phyloP scores from a whole-genome alignment of 768 basidiomycete species.

The Mycena albidolilacea region DNA sequence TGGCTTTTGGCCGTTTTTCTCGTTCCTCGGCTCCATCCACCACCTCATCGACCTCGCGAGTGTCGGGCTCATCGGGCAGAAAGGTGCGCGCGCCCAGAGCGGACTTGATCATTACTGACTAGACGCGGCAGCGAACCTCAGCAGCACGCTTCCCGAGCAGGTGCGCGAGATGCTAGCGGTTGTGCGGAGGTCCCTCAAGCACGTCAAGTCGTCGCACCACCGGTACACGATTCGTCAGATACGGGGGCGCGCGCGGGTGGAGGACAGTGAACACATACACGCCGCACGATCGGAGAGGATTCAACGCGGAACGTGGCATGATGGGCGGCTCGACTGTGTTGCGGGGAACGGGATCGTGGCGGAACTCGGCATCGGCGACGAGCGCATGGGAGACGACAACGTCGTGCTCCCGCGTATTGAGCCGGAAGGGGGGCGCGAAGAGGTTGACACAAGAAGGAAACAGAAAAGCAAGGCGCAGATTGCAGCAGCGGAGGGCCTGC shows the following conservation, averaged over 20 bases:
- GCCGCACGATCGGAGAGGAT: slow-evolving; percentile 56
- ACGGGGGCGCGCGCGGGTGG: slow-evolving; percentile 45
- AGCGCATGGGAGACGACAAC: slow-evolving; percentile 23
- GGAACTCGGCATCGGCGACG: slow-evolving; percentile 37
- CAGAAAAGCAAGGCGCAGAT: slow-evolving; percentile 58
- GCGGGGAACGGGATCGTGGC: slow-evolving; percentile 88
- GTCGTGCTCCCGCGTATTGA: neutral
- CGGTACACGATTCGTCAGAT: slow-evolving; percentile 55
- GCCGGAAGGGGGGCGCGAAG: slow-evolving; percentile 8
- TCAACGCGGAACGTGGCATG: slow-evolving; percentile 80
- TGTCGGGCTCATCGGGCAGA: slow-evolving; percentile 96
- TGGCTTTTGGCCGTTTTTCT: slow-evolving; percentile 92
- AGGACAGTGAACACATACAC: slow-evolving; percentile 5
- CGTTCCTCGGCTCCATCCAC: slow-evolving; percentile 84
- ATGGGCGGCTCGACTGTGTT: slow-evolving; percentile 87
- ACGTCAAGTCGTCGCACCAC: slow-evolving; percentile 68
- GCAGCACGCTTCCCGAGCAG: slow-evolving; percentile 84
- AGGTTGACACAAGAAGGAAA: slow-evolving; percentile 44
- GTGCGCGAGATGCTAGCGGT: slow-evolving; percentile 88
- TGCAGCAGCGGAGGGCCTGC: slow-evolving; percentile 73
- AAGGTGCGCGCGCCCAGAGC: slow-evolving; percentile 63
- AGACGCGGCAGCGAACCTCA: slow-evolving; percentile 77
- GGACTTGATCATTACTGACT: neutral
- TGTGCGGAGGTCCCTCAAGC: slow-evolving; percentile 78
- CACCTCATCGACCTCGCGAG: slow-evolving; percentile 93